A percentile compares a stretch with the other conserved stretches of the same genome.
Evolutionary conservation across 192 early-diverging fungal genomes (phyloP).

Genomic region (Coemansia sp.): DNA sequence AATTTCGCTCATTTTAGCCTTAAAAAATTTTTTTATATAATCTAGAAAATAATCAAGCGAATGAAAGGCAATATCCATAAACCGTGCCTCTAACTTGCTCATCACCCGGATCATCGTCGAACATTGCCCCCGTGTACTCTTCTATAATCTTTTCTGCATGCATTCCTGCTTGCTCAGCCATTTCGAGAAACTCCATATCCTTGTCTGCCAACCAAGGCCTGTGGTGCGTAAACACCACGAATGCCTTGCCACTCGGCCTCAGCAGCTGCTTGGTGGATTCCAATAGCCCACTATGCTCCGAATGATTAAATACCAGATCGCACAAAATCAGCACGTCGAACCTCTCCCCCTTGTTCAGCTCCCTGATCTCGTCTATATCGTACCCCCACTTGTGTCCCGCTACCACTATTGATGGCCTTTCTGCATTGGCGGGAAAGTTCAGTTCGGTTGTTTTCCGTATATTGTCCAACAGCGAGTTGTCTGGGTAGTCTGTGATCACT

Average conservation of each 20-base stretch:
- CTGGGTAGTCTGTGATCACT: slow-evolving; percentile 53
- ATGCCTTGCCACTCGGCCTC: slow-evolving; percentile 56
- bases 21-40: neutral
- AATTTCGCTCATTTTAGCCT: slow-evolving; percentile 1
- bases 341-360: slow-evolving; percentile 8
- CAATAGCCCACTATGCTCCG: slow-evolving; percentile 75
- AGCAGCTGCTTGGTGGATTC: slow-evolving; percentile 64
- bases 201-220: slow-evolving; percentile 72
- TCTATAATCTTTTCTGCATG: slow-evolving; percentile 65
- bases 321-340: slow-evolving; percentile 83
- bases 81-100: slow-evolving; percentile 76
- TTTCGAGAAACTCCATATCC: slow-evolving; percentile 81
- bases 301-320: slow-evolving; percentile 88
- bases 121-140: slow-evolving; percentile 76
- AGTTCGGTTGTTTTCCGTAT: slow-evolving; percentile 67
- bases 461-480: slow-evolving; percentile 70
- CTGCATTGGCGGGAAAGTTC: slow-evolving; percentile 57
- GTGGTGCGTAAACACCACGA: slow-evolving; percentile 83
- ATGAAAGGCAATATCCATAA: slow-evolving; percentile 65
- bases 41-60: slow-evolving; percentile 4
- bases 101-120: slow-evolving; percentile 81
- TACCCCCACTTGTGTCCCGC: slow-evolving; percentile 46
- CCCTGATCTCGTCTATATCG: slow-evolving; percentile 33
- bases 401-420: slow-evolving; percentile 20
- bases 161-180: slow-evolving; percentile 70